These are phyloP conservation scores for Neohortaea acidophila DNA, from an alignment of 495 filamentous ascomycete genomes.

Conservation along the genomic window DNA sequence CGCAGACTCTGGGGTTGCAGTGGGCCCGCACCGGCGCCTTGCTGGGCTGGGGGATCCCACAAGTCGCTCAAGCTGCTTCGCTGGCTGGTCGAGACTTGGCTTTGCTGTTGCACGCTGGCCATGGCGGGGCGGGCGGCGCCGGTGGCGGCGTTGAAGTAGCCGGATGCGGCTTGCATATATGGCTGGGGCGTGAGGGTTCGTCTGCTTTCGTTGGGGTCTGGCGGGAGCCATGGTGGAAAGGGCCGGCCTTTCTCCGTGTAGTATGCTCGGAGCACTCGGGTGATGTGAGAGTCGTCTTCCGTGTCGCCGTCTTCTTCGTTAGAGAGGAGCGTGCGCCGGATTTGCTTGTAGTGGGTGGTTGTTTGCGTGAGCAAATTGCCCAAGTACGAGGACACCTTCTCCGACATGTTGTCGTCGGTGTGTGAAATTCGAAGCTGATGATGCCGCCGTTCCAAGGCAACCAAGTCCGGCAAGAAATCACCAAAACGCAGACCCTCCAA, in stretches of 20 bases:
- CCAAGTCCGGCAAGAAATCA: no score
- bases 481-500: neutral
- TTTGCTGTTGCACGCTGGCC: no score
- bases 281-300: conserved; percentile 88
- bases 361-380: conserved; percentile 62
- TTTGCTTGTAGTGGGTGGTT: conserved; percentile 61
- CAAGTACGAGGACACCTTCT: conserved; percentile 73
- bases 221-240: conserved; percentile 79
- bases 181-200: conserved; percentile 37
- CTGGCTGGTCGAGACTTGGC: neutral
- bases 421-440: neutral
- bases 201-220: conserved; percentile 54
- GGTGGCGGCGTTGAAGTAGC: conserved; percentile 26
- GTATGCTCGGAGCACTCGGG: conserved; percentile 85
- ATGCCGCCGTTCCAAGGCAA: neutral
- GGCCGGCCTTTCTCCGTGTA: conserved; percentile 77
- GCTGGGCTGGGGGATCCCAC: no score
- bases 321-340: conserved; percentile 62
- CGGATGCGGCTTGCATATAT: conserved; percentile 27
- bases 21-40: no score
- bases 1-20: no score
- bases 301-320: conserved; percentile 80
- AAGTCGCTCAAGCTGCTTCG: no score
- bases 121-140: no score
- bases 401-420: conserved; percentile 41